These are phyloP conservation scores for Dactylellina leptospora DNA, from an alignment of 2,329 filamentous ascomycete genomes.

Conservation along the genomic window DNA sequence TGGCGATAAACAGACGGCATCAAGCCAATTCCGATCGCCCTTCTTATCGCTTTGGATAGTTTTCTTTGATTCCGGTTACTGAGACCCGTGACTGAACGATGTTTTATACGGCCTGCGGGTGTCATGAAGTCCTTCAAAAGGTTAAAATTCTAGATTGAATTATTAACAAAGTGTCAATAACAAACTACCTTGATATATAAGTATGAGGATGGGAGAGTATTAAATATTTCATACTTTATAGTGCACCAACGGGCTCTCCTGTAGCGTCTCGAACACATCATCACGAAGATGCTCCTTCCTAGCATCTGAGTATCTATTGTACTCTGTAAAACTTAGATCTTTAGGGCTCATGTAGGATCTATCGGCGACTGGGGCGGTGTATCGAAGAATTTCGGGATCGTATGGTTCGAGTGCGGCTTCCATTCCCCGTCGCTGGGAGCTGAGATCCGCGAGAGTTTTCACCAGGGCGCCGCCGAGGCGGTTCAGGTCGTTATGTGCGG, in stretches of 20 bases:
- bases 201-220: not conserved
- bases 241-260: slow-evolving; percentile 78
- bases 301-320: slow-evolving; percentile 81
- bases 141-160: slow-evolving; percentile 77
- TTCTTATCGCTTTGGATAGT: slow-evolving; percentile 89
- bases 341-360: slow-evolving; percentile 68
- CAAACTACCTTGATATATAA: not conserved
- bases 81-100: slow-evolving; percentile 77
- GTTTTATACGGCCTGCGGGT: slow-evolving; percentile 82
- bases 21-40: slow-evolving; percentile 86
- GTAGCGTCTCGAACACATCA: slow-evolving; percentile 28
- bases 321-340: slow-evolving; percentile 75
- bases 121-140: slow-evolving; percentile 90
- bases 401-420: slow-evolving; percentile 19
- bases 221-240: slow-evolving; percentile 89
- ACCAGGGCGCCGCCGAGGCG: slow-evolving; percentile 12
- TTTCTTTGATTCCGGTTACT: slow-evolving; percentile 89
- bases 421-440: not conserved
- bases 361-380: slow-evolving; percentile 3
- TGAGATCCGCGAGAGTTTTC: slow-evolving; percentile 17
- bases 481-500: slow-evolving; percentile 17
- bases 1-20: slow-evolving; percentile 92
- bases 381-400: slow-evolving; percentile 36
- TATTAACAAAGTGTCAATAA: not conserved
- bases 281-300: slow-evolving; percentile 60